A percentile compares a stretch with the other conserved stretches of the same genome.
phyloP scores from a whole-genome alignment of 805 yeast genomes.

The Pichia ethanolica region DNA sequence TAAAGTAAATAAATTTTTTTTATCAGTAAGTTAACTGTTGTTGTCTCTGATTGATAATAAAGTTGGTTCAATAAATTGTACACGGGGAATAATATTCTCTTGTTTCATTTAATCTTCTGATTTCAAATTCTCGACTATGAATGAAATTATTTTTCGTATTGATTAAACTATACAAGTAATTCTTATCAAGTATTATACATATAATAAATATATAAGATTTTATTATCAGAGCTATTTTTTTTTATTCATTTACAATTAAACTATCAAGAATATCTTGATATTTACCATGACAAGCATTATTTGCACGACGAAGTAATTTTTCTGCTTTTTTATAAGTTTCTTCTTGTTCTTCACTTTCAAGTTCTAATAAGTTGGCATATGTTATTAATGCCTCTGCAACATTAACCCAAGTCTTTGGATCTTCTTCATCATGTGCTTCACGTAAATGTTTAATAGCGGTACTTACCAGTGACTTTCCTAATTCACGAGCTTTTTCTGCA shows the following conservation, averaged over 20 bases:
- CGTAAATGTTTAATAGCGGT: constrained; percentile 52
- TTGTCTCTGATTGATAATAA: too few species aligned
- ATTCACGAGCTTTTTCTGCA: constrained; percentile 38
- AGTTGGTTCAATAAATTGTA: too few species aligned
- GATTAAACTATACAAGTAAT: too few species aligned
- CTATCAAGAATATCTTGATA: constrained; percentile 58
- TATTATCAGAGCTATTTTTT: too few species aligned
- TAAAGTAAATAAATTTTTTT: too few species aligned
- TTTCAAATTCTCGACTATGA: too few species aligned
- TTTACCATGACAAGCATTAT: constrained; percentile 73
- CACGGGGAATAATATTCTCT: too few species aligned
- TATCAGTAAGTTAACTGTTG: too few species aligned
- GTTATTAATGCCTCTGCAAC: constrained; percentile 82
- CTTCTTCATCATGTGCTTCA: constrained; percentile 58
- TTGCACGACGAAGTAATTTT: constrained; percentile 57
- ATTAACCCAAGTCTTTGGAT: constrained; percentile 75
- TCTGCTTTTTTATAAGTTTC: constrained; percentile 63
- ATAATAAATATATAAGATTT: too few species aligned
- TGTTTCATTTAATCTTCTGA: too few species aligned
- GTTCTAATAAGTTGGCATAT: constrained; percentile 64
- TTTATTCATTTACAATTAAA: constrained; percentile 21
- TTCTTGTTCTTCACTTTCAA: constrained; percentile 63
- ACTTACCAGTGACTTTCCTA: constrained; percentile 40
- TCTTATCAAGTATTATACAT: too few species aligned
- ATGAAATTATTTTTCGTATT: too few species aligned